Evolutionary conservation across 192 early-diverging fungal species (phyloP).

Genomic region (Rhizophagus clarus): DNA sequence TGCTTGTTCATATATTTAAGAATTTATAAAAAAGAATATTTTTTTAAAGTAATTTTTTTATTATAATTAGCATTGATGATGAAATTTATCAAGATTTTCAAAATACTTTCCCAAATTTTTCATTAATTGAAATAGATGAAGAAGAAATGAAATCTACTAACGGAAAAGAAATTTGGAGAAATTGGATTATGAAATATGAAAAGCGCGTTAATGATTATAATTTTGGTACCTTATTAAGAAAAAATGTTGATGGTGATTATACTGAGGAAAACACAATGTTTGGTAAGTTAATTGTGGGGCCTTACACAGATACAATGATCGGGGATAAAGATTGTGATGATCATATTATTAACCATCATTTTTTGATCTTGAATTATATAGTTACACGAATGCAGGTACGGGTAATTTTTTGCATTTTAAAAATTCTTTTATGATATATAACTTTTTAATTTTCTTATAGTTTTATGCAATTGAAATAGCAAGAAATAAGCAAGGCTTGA

Average conservation of each 20-base stretch:
- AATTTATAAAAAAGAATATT: background rate
- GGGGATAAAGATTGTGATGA: too few relatives aligned
- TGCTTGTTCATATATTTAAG: background rate
- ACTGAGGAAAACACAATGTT: conserved; percentile 88
- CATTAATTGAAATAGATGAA: conserved; percentile 77
- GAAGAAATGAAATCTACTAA: conserved; percentile 79
- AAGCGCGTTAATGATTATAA: conserved; percentile 87
- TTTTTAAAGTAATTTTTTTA: background rate
- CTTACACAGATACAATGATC: background rate
- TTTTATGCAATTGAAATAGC: conserved; percentile 94
- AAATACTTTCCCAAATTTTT: conserved; percentile 67
- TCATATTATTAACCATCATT: conserved; percentile 12
- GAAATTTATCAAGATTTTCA: conserved; percentile 82
- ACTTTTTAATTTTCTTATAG: conserved; percentile 40
- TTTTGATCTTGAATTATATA: background rate
- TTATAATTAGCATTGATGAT: conserved; percentile 68
- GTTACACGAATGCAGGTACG: conserved; percentile 38
- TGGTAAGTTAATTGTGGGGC: conserved; percentile 53
- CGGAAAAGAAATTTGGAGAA: conserved; percentile 88
- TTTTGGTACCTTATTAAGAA: conserved; percentile 89
- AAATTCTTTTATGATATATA: background rate
- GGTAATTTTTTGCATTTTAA: background rate
- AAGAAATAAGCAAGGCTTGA: conserved; percentile 83
- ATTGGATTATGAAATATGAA: conserved; percentile 87
- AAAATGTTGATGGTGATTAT: conserved; percentile 76